Evolutionary conservation across 306 rosid genomes (phyloP), one percentile per base, ranked within the genome.

Genomic region (Phaseolus lunatus): DNA sequence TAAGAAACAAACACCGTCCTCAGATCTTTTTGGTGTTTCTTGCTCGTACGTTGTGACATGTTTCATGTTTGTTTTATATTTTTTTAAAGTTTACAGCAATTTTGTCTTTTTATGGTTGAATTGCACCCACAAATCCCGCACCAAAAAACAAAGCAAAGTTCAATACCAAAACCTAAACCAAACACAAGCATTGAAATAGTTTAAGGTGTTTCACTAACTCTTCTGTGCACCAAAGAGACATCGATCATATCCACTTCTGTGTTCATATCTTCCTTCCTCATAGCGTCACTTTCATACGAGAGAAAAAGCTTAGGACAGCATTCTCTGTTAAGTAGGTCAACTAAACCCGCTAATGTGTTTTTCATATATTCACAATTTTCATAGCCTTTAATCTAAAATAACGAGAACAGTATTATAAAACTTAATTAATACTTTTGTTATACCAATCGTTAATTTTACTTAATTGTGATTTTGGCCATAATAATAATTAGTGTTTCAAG

Each of bases 261-360:
- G 59, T 44, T 67, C 3, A n/a, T n/a, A n/a, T n/a, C n/a, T n/a
- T n/a, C n/a, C n/a, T n/a, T n/a, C n/a, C 31, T 16, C 50, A 13
- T 53, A 10, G 22, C 19, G 49, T 73, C 76, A 45, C 26, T 44
- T 23, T 73, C 83, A 65, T 61, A 24, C 61, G 37, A 54, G 65
- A 56, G 49, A 80, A 62, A 78, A 3, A 45, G 18, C 37, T 65
- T 63, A 81, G 71, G 52, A 31, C n/a, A 53, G 41, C 29, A 47
- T 52, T 26, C 62, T 63, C 78, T 65, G 88, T 89, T 84, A 71
- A 94, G 96, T 90, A 67, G 97, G 96, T 94, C 85, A 90, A 90
- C 98, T 74, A 90, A 94, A 90, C 92, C 97, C 43, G 77, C 83
- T 86, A 44, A 6, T 70, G 62, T 84, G 81, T 0, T 49, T 16